Evolutionary conservation across 192 early-diverging fungal species (phyloP).

Genomic region (Allomyces macrogynus): DNA sequence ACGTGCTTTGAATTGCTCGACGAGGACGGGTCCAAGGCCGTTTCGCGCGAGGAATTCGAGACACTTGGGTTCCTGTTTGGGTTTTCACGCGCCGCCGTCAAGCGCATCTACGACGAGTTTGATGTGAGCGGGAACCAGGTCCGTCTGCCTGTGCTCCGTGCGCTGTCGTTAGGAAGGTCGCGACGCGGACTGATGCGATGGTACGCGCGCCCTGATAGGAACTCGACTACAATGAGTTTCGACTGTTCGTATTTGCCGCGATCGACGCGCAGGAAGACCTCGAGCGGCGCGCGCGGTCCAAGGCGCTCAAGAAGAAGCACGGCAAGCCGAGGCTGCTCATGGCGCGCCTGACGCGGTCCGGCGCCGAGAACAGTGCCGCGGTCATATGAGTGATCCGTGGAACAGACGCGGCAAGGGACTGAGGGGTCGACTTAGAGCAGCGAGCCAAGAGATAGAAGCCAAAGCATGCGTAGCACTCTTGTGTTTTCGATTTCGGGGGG

Average conservation of each 20-base stretch:
- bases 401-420: no score
- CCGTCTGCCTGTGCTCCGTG: neutral
- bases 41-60: constrained; percentile 19
- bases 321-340: neutral
- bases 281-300: constrained; percentile 3
- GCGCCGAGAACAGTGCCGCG: no score
- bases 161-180: no score
- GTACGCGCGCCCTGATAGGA: no score
- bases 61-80: constrained; percentile 26
- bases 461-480: no score
- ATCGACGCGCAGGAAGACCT: constrained; percentile 18
- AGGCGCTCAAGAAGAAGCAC: neutral
- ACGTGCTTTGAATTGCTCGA: constrained; percentile 29
- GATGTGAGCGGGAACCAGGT: constrained; percentile 18
- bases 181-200: no score
- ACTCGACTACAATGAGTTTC: constrained; percentile 21
- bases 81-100: constrained; percentile 17
- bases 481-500: no score
- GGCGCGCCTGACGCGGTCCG: no score
- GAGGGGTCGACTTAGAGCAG: no score
- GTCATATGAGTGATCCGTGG: no score
- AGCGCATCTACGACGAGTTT: constrained; percentile 23
- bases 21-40: constrained; percentile 21
- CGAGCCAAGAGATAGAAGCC: no score
- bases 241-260: constrained; percentile 21